Base-by-base conservation (phyloP, 148 eudicot genomes). In the Fagopyrum esculentum region DNA sequence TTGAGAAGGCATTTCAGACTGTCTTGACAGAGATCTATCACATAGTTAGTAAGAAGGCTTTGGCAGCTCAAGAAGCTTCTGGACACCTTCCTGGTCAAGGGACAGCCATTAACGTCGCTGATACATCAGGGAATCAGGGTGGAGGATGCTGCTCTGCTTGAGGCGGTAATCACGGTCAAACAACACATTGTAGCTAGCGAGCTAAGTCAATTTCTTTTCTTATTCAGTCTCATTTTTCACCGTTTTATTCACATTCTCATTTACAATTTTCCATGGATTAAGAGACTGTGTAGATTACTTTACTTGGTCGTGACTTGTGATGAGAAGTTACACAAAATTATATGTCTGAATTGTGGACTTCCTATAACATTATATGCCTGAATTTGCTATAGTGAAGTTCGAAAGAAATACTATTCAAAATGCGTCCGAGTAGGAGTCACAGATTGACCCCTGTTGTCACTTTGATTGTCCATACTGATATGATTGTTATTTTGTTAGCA, bases 21-120 rank as follows among this genome's bases (percentile, higher is more conserved):
- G 54, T 71, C 26, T 45, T 71, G 73, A 71, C 73, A 7, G 73
- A 71, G 52, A 71, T 71, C 11, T 71, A 71, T 16, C 73, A 71
- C 26, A 71, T 71, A 35, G 54, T 71, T 51, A 71, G 73, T 6
- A 71, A 45, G 73, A 71, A 71, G 54, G 73, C 73, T n/a, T 71
- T 71, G 73, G 73, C 73, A 46, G n/a, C 73, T 71, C 73, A 71
- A 71, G 73, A 45, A 45, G 50, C 73, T 71, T 51, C 73, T 71
- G 73, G 73, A 5, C 35, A 64, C 16, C 52, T 48, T n/a, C 73
- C 73, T 45, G 73, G 73, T 10, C 73, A 71, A 71, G 73, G 73
- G 19, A 45, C 73, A 6, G 16, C 73, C 13, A 71, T 71, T 71
- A 48, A 71, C 22, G 54, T 71, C 2, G 54, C 50, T 17, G 73